Conservation (phyloP, 345 rosid species). For the Eucalyptus cloeziana region DNA sequence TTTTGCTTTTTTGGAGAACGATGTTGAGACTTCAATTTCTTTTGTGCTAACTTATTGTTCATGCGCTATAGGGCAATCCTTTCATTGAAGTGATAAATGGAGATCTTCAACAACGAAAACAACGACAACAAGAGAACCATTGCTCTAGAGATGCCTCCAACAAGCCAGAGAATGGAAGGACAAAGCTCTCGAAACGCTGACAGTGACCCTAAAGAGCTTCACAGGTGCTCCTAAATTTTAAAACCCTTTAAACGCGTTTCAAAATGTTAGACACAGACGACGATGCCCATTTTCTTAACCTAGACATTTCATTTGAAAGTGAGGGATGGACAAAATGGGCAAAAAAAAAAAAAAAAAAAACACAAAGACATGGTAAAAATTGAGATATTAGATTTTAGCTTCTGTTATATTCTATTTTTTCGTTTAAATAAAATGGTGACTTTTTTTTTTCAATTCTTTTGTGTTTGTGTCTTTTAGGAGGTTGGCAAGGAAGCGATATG, state of each 20-base stretch:
- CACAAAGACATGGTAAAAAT: not conserved
- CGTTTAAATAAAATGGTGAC: not conserved
- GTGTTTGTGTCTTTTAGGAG: not conserved
- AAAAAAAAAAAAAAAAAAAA: not conserved
- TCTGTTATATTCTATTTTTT: not conserved
- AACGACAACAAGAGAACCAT: not conserved
- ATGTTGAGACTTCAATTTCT: not conserved
- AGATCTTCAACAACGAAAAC: not conserved
- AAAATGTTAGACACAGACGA: not conserved
- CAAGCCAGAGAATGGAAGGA: slow-evolving; percentile 9
- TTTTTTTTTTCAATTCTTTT: not conserved
- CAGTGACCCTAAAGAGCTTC: not conserved
- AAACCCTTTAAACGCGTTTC: not conserved
- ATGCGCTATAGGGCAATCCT: not conserved
- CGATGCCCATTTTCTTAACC: not conserved
- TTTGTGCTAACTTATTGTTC: not conserved
- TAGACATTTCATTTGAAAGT: not conserved
- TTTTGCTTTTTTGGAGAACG: not conserved
- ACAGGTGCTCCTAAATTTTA: not conserved
- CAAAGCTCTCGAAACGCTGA: not conserved
- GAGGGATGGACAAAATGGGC: not conserved
- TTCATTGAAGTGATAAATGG: not conserved
- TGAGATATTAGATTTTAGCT: not conserved
- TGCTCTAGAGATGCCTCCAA: not conserved
- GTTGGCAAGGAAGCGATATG: not conserved